Base-by-base conservation (phyloP, 371 early-diverging fungal species). In the Smittium culicis region DNA sequence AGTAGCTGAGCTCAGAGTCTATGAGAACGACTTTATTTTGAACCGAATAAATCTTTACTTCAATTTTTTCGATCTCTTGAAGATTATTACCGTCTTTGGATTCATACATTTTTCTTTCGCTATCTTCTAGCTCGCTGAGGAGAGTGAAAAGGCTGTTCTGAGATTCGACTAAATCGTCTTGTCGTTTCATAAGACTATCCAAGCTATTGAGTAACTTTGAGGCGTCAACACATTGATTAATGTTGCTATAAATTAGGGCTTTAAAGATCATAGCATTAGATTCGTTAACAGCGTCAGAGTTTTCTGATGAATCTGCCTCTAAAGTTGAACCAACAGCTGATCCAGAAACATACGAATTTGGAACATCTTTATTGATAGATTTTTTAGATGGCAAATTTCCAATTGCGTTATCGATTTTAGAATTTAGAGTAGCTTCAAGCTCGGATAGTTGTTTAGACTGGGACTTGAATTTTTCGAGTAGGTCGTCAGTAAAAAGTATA, bases 11-110 rank as follows among this genome's bases (percentile, higher is more conserved):
- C 70, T 92, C 93, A 5, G 90, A 85, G 61, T 90, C 91, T 54
- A 93, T 85, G 63, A 88, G 81, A 34, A 86, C 86, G 54, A 94
- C 80, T 11, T 90, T 86, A 57, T 91, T 91, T 68, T 91, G 69
- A 2, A 68, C 68, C 24, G 66, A 55, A 45, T 67, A 63, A 67
- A 68, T 69, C 65, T 68, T 63, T 16, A 58, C 34, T 16, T 61
- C 59, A 14, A 61, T 35, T 30, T 27, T 20, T 32, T 31, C 67
- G 2, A 35, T 20, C 35, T 54, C 54, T 57, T 57, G 5, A 5
- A 62, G 5, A 32, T 14, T 16, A 35, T 14, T 30, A 11, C 2
- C 5, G 5, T 14, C 14, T 14, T 24, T 62, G 14, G 33, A 34
- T 62, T 14, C 30, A 31, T 62, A 25, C 3, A 14, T 8, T 16